Evolutionary conservation across 176 grass and related monocot species (phyloP), one percentile per base, ranked within the genome.

Genomic region (Themeda triandra): DNA sequence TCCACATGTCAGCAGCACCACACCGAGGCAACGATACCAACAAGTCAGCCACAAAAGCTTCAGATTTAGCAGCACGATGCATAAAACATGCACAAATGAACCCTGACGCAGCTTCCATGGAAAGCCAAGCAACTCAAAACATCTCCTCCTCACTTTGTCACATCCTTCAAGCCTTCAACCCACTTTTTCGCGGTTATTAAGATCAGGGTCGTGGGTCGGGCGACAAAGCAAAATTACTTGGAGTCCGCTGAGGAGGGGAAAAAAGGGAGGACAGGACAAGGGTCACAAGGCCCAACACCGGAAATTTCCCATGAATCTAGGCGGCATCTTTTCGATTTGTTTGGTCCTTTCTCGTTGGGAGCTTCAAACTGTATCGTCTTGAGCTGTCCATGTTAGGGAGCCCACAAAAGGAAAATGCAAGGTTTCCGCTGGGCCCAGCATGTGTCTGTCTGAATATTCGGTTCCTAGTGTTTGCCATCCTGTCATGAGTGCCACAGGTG

Each of bases 381-480:
- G 88, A 90, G 84, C 35, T 90, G 84, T 90, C 84, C 66, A 78
- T 78, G 73, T 86, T 90, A 83, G 72, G 88, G 88, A 86, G 74
- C 84, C 79, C 88, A 79, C 79, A 86, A 83, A 81, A 82, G 88
- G 88, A 72, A 90, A 73, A 64, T 73, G 78, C 54, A 73, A 73
- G 15, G 73, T 71, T 77, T 68, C 46, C 77, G 66, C 73, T 86
- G 79, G 73, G 32, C 65, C 88, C 88, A 41, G 71, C 69, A 72
- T 54, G 66, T n/a, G n/a, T n/a, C 25, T 45, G 32, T 64, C 64
- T 90, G 73, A 66, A 56, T 72, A 59, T 82, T 86, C 81, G n/a
- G 71, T 82, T 44, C 83, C 37, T 71, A 65, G 75, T 37, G 80
- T 78, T 71, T 71, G 80, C 66, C 40, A 35, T 78, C 63, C 73